Evolutionary conservation across 1,284 basidiomycete genomes (phyloP), one percentile per base, ranked within the genome.

Genomic region (Stereum hirsutum): DNA sequence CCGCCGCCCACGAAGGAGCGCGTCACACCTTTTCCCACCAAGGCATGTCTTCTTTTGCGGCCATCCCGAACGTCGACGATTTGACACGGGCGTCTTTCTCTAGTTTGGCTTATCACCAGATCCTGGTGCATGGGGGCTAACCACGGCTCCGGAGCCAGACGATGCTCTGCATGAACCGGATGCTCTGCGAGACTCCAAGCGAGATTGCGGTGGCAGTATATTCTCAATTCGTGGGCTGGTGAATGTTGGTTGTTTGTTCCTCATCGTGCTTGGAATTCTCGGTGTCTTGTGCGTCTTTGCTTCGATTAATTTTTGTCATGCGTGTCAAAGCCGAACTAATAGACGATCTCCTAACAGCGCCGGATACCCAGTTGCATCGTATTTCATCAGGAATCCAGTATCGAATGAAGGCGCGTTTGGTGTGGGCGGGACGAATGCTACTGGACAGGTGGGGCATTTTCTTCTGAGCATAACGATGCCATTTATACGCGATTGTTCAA

Each of bases 331-430:
- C 24, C 17, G 7, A 3, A 38, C 21, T n/a, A 26, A 20, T 30
- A 28, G 40, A 47, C 23, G 17, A 12, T 31, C 23, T 19, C 27
- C 39, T 36, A 45, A 35, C 25, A 86, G 83, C 54, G 87, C 80
- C 19, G 90, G 85, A 24, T 94, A 88, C 56, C 91, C 91, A 12
- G 62, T 95, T 45, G 74, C 89, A 53, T 71, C 75, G 11, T 82
- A 79, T 57, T 81, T 87, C 54, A 78, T 72, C 3, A 59, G 63
- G 32, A 61, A 67, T 21, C 51, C 56, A 10, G 65, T 65, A 20
- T 77, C 78, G 2, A 71, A 61, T 4, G 58, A 72, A 10, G 83
- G 81, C 12, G 88, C 80, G 2, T 87, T 82, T 58, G 88, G 88
- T 54, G 54, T 89, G 17, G 89, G 89, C 24, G 88, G 90, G 4